Conservation (phyloP, 1,139 yeast species). For the Yamadazyma pseudoaaseri region DNA sequence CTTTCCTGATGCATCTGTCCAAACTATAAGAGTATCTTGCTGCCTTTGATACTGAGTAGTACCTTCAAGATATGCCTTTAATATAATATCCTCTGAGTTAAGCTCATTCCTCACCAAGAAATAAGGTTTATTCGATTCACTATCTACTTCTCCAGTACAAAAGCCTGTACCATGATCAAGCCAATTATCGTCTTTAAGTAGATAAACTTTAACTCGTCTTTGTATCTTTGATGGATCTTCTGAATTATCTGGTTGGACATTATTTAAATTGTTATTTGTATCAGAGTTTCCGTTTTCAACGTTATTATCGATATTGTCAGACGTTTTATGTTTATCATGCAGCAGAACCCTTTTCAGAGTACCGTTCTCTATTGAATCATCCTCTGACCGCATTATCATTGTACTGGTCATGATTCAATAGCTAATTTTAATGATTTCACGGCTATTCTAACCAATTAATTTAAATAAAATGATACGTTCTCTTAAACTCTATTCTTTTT, state of each 20-base stretch:
- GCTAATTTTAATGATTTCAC: too few relatives aligned
- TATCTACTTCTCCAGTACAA: slow-evolving; percentile 67
- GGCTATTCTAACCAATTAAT: too few relatives aligned
- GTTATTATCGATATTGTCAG: too few relatives aligned
- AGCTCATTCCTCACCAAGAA: slow-evolving; percentile 75
- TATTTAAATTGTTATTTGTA: too few relatives aligned
- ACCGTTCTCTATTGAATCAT: too few relatives aligned
- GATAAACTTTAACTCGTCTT: slow-evolving; percentile 85
- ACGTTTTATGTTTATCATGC: too few relatives aligned
- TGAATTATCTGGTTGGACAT: too few relatives aligned
- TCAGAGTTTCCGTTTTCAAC: too few relatives aligned
- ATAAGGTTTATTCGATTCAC: slow-evolving; percentile 46
- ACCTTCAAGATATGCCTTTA: slow-evolving; percentile 69
- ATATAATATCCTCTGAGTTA: slow-evolving; percentile 55
- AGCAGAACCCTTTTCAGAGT: too few relatives aligned
- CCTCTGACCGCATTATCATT: neutral
- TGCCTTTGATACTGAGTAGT: slow-evolving; percentile 85
- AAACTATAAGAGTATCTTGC: slow-evolving; percentile 90
- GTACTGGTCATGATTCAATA: slow-evolving; percentile 1
- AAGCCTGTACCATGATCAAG: slow-evolving; percentile 91
- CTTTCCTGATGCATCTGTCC: slow-evolving; percentile 80
- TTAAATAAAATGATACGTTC: too few relatives aligned
- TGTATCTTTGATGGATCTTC: too few relatives aligned
- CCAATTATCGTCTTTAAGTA: slow-evolving; percentile 83
- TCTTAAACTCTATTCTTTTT: too few relatives aligned